Evolutionary conservation across 2,329 filamentous ascomycete species (phyloP).

Genomic region (Ophiostoma ulmi): DNA sequence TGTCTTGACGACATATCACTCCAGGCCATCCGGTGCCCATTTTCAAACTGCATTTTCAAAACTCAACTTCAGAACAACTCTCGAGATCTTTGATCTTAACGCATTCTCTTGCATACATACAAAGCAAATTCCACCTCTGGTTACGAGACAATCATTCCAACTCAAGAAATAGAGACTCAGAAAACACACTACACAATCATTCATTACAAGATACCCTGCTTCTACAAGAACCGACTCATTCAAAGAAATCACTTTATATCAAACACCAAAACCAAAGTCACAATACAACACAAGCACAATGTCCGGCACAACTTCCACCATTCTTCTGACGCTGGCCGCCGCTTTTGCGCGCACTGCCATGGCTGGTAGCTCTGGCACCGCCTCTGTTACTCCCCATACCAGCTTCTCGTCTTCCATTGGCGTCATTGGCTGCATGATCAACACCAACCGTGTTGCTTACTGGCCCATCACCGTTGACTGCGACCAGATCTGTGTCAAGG

Average conservation of each 20-base stretch:
- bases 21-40: conserved; percentile 14
- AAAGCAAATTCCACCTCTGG: conserved; percentile 7
- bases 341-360: conserved; percentile 26
- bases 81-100: not conserved
- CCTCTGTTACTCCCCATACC: conserved; percentile 51
- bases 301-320: conserved; percentile 17
- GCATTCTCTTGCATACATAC: conserved; percentile 11
- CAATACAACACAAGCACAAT: not conserved
- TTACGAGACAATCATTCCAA: conserved; percentile 8
- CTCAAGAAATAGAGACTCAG: not conserved
- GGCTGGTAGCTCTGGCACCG: conserved; percentile 14
- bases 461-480: conserved; percentile 52
- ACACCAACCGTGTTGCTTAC: conserved; percentile 58
- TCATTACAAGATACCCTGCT: conserved; percentile 9
- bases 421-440: conserved; percentile 55
- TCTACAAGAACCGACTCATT: not conserved
- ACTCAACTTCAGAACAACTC: not conserved
- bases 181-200: not conserved
- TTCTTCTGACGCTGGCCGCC: conserved; percentile 21
- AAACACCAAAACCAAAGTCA: not conserved
- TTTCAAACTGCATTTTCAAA: not conserved
- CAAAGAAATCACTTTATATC: not conserved
- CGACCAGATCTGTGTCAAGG: conserved; percentile 52
- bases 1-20: conserved; percentile 12
- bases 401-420: conserved; percentile 53